phyloP scores from a whole-genome alignment of 805 yeast species.

The Lipomyces chichibuensis region DNA sequence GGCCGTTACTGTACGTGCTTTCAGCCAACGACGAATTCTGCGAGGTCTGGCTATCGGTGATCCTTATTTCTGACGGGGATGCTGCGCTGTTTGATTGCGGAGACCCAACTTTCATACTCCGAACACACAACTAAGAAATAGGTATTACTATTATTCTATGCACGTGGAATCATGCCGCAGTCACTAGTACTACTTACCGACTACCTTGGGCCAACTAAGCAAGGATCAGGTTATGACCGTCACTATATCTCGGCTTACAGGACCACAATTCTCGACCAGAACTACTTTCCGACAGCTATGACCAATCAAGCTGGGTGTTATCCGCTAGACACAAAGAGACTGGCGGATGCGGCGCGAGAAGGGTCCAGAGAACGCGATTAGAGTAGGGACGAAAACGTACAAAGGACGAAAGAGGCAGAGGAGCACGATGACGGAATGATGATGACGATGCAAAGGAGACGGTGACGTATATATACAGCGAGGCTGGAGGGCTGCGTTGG shows the following conservation, averaged over 20 bases:
- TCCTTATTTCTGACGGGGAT: background rate
- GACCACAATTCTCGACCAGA: background rate
- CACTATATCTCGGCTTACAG: background rate
- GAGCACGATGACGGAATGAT: conserved; percentile 25
- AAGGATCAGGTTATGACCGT: background rate
- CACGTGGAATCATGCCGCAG: background rate
- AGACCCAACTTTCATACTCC: conserved; percentile 5
- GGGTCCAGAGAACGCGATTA: conserved; percentile 8
- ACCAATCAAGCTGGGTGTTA: conserved; percentile 1
- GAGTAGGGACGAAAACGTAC: conserved; percentile 10
- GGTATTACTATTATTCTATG: background rate
- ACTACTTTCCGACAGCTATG: conserved; percentile 1
- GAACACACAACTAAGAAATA: background rate
- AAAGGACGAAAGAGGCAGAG: background rate
- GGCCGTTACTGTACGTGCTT: background rate
- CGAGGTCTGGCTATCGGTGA: background rate
- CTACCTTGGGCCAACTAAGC: background rate
- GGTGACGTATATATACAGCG: conserved; percentile 25
- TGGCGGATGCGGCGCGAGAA: background rate
- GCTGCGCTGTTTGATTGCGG: conserved; percentile 6
- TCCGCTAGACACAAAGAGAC: background rate
- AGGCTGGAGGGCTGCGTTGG: background rate
- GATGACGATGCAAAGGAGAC: conserved; percentile 22
- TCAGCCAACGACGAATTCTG: background rate
- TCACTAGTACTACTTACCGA: background rate